Conservation (phyloP, 257 asterid species). For the Solanum raphanifolium region DNA sequence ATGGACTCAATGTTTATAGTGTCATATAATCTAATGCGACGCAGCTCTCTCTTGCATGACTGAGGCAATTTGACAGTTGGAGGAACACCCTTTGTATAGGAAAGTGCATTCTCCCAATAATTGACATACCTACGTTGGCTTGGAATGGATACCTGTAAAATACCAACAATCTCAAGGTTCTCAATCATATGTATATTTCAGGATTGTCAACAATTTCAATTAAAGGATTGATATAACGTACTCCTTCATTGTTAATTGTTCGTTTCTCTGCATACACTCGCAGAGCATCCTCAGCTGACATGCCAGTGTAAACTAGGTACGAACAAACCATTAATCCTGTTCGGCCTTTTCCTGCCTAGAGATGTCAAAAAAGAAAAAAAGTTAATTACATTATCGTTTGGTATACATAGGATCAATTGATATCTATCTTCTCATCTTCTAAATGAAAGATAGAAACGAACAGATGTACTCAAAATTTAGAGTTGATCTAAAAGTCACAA, state of each 20-base stretch:
- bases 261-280: constrained; percentile 63
- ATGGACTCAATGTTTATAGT: constrained; percentile 32
- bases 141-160: constrained; percentile 57
- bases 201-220: not conserved
- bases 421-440: not conserved
- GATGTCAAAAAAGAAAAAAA: not conserved
- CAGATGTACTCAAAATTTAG: not conserved
- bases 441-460: not conserved
- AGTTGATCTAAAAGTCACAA: not conserved
- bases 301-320: constrained; percentile 56
- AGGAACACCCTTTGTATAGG: constrained; percentile 19
- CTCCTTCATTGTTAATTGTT: constrained; percentile 79
- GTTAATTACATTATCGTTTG: not conserved
- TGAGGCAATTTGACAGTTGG: constrained; percentile 38
- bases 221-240: constrained; percentile 11
- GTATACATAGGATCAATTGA: not conserved
- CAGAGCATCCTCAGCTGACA: constrained; percentile 67
- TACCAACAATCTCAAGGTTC: not conserved
- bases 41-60: constrained; percentile 47
- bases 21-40: constrained; percentile 59
- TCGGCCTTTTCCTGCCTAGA: constrained; percentile 87
- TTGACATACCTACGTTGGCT: constrained; percentile 75
- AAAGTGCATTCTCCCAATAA: constrained; percentile 55
- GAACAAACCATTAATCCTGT: constrained; percentile 76
- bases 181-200: not conserved